Evolutionary conservation across 352 stramenopile genomes (phyloP), one percentile per base, ranked within the genome.

Genomic region (Pythium insidiosum): DNA sequence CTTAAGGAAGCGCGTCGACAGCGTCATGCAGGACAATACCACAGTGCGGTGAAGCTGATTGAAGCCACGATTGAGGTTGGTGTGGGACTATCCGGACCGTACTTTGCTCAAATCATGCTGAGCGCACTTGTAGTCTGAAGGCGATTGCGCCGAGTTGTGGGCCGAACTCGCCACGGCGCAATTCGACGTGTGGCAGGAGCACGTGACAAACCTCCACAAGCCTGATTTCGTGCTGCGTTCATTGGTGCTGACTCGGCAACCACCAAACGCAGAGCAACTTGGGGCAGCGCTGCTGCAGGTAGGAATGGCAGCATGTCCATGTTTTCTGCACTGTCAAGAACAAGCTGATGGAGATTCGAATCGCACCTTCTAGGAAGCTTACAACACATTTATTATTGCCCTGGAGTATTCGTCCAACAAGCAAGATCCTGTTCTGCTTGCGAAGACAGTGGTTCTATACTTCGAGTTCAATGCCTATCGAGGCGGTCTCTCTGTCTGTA

Each of bases 401-500:
- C 87, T 89, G 73, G 77, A 89, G 38, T 89, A 84, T 43, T 53
- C 70, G 4, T 51, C 45, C 23, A 87, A 76, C 66, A 87, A 87
- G 48, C 67, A 70, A 26, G 71, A 78, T 18, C 69, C 72, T 15
- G 39, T 46, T 3, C 33, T 89, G 28, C 44, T 89, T 20, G 43
- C 77, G n/a, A 67, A 74, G 21, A 47, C 87, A 15, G 68, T 54
- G 3, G 53, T 67, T n/a, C 55, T 89, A 38, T 89, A 89, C 41
- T 49, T 89, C 15, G 77, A 89, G 46, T 80, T 78, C 30, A 53
- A 62, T 10, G 63, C 73, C 7, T 84, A 71, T 48, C 68, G 52
- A 6, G 74, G 77, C 9, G 77, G 73, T 6, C 58, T 89, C 3
- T 69, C 73, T 1, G 66, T 89, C 0, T 89, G 77, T 28, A 86